Percentiles rank a stretch among this genome's conserved stretches.
These are phyloP conservation scores for Pestalotiopsis sp. DNA, from an alignment of 2,329 filamentous ascomycete genomes.

Conservation along the genomic window DNA sequence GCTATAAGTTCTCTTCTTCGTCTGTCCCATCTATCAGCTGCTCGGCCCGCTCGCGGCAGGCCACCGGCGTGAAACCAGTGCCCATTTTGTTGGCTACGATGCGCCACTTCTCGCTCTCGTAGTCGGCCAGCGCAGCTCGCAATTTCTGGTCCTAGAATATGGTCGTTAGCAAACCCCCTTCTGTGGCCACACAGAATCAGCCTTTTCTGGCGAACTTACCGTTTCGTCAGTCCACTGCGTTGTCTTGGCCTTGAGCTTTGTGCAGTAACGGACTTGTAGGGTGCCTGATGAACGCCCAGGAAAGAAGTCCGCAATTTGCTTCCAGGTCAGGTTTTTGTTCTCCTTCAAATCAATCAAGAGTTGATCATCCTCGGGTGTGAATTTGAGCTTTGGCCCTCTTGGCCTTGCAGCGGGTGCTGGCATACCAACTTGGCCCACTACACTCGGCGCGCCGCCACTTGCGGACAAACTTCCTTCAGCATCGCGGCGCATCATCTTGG, in stretches of 20 bases:
- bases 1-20: conserved; percentile 49
- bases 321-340: conserved; percentile 94
- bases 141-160: conserved; percentile 73
- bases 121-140: conserved; percentile 76
- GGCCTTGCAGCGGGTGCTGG: conserved; percentile 79
- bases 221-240: conserved; percentile 93
- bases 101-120: conserved; percentile 91
- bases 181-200: background rate
- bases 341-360: conserved; percentile 89
- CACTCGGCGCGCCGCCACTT: conserved; percentile 68
- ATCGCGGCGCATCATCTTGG: conserved; percentile 68
- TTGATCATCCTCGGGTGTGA: conserved; percentile 89
- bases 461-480: conserved; percentile 47
- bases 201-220: conserved; percentile 55
- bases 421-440: conserved; percentile 88
- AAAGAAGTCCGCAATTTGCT: conserved; percentile 96
- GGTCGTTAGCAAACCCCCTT: background rate
- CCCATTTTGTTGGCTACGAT: conserved; percentile 91
- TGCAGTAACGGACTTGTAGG: conserved; percentile 91
- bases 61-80: conserved; percentile 82
- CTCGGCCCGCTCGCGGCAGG: conserved; percentile 79
- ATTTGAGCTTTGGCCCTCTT: conserved; percentile 88
- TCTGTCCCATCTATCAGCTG: conserved; percentile 54
- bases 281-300: conserved; percentile 89
- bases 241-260: conserved; percentile 91